Evolutionary conservation across 495 filamentous ascomycete species (phyloP).

Genomic region (Penicillium arizonense): DNA sequence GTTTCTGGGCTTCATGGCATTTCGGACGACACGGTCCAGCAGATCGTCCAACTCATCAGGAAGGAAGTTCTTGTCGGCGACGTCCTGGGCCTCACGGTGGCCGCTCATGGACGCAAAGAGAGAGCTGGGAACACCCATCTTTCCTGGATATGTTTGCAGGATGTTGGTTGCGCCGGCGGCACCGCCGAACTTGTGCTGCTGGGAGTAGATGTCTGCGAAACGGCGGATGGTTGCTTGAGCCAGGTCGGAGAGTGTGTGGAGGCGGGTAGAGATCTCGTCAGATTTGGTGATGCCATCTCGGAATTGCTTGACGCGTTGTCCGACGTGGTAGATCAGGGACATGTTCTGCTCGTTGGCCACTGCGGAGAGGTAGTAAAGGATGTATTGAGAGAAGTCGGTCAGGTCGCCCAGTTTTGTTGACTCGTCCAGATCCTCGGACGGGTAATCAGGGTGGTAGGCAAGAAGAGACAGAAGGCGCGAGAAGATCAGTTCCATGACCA

Average conservation of each 20-base stretch:
- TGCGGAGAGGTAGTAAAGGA: constrained; percentile 81
- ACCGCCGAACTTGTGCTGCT: constrained; percentile 47
- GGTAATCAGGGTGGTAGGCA: constrained; percentile 94
- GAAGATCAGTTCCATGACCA: constrained; percentile 80
- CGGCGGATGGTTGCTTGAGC: constrained; percentile 77
- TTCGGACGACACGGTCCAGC: constrained; percentile 63
- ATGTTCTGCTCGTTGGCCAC: constrained; percentile 86
- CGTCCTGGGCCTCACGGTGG: constrained; percentile 75
- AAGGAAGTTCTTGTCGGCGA: constrained; percentile 79
- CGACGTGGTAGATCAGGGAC: constrained; percentile 85
- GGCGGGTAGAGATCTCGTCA: constrained; percentile 50
- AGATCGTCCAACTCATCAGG: constrained; percentile 78
- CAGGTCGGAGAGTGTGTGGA: constrained; percentile 88
- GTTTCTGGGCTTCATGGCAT: constrained; percentile 40
- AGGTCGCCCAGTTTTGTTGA: constrained; percentile 64
- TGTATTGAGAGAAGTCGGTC: constrained; percentile 76
- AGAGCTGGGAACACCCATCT: constrained; percentile 73
- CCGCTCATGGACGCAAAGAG: constrained; percentile 73
- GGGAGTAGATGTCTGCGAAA: constrained; percentile 64
- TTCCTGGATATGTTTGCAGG: constrained; percentile 78
- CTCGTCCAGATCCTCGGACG: constrained; percentile 39
- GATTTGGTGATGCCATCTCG: constrained; percentile 68
- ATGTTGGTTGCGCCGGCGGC: constrained; percentile 69
- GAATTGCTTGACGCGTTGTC: constrained; percentile 88
- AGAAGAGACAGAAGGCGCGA: constrained; percentile 81